Evolutionary conservation across 768 basidiomycete genomes (phyloP), one percentile per base, ranked within the genome.

Genomic region (Phlegmacium glaucopus): DNA sequence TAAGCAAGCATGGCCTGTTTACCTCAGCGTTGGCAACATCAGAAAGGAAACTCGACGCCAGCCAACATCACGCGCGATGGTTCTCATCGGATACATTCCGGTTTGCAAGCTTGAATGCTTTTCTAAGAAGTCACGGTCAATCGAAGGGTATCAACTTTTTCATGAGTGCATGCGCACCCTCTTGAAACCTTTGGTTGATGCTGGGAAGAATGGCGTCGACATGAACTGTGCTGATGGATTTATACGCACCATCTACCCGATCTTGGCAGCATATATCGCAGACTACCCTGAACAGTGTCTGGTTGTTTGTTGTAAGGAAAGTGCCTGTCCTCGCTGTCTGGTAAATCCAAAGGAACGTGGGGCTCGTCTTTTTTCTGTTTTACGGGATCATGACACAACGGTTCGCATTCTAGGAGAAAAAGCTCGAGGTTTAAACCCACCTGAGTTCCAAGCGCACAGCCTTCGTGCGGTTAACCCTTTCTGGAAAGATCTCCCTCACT

Each of bases 241-340:
- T 9, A 40, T 60, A 0, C 68, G 57, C 1, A 60, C 50, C 1
- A 38, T 53, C 6, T 63, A 67, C 55, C 71, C 70, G 0, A 65
- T 76, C 30, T 47, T 75, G 1, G 69, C 72, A 2, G 55, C 60
- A 0, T 72, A 69, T 43, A 52, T 69, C 7, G 69, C 64, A 1
- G 69, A 73, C 53, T 65, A 71, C 39, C 72, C 72, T 0, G 70
- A 75, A 54, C 72, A 75, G 42, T 65, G 65, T 25, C 59, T 74
- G 1, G 63, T 68, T 0, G 58, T 60, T 0, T 61, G 61, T 16
- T 55, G 52, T 17, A 51, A 56, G 26, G 55, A 51, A 13, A 60
- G 61, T 22, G 44, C 57, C 0, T 66, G 62, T 44, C 55, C 58
- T 0, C 26, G 15, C 11, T 60, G 56, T 28, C 11, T 15, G 1